Conservation (phyloP, 768 basidiomycete genomes). For the Amanita rimosa region DNA sequence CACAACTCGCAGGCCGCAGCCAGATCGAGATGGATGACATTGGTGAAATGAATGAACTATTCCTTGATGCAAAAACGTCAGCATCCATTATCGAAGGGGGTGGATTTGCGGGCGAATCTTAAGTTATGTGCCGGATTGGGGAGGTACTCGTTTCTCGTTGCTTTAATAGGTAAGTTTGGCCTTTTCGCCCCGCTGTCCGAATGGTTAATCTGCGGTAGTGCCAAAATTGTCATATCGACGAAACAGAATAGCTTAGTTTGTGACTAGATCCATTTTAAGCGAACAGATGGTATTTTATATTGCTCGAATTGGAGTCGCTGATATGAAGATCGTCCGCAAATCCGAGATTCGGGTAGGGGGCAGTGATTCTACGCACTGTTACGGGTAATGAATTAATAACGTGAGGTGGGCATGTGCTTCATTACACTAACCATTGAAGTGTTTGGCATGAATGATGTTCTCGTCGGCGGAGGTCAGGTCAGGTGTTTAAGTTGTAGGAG, state of each 20-base stretch:
- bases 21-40: conserved; percentile 87
- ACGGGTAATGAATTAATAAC: neutral
- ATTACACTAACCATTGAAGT: neutral
- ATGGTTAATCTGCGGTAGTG: neutral
- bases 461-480: neutral
- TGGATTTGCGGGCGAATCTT: conserved; percentile 18
- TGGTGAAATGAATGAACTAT: conserved; percentile 87
- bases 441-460: neutral
- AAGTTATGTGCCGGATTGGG: neutral
- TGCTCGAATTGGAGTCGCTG: neutral
- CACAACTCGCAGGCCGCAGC: conserved; percentile 60
- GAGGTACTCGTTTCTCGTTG: neutral
- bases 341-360: neutral
- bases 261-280: neutral
- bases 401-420: neutral
- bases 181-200: neutral
- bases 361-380: too few relatives aligned
- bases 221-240: neutral
- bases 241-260: neutral
- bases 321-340: neutral
- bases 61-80: conserved; percentile 86
- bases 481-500: neutral
- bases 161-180: neutral
- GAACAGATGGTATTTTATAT: neutral
- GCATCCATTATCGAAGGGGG: conserved; percentile 41